Evolutionary conservation across 257 asterid species (phyloP).

Genomic region (Jasminum sambac): DNA sequence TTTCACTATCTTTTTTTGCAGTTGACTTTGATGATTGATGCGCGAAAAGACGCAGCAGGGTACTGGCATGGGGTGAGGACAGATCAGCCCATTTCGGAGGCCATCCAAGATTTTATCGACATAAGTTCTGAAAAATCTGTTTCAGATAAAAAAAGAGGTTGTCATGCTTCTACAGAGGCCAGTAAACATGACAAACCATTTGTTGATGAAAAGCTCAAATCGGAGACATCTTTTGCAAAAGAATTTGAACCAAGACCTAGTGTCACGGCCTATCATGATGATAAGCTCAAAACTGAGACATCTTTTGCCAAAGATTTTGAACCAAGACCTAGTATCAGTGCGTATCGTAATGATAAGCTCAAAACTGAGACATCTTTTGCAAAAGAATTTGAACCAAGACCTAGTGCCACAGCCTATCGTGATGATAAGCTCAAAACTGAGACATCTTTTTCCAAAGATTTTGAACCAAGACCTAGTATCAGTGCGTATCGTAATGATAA

Average conservation of each 20-base stretch:
- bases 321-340: too few species aligned
- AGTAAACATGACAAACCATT: too few species aligned
- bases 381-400: constrained; percentile 19
- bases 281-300: too few species aligned
- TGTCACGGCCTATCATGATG: too few species aligned
- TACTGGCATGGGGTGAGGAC: constrained; percentile 28
- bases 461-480: constrained; percentile 15
- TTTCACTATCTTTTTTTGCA: constrained; percentile 16
- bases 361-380: too few species aligned
- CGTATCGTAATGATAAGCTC: too few species aligned
- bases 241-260: too few species aligned
- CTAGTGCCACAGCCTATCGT: constrained; percentile 6
- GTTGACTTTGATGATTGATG: constrained; percentile 30
- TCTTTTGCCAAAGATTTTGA: too few species aligned
- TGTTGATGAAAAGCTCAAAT: too few species aligned
- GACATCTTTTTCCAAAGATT: background rate
- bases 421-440: background rate
- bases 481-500: background rate
- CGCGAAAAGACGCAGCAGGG: constrained; percentile 34
- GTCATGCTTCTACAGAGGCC: constrained; percentile 16
- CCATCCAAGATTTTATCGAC: constrained; percentile 12
- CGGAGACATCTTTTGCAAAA: too few species aligned
- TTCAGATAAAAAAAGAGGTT: constrained; percentile 7
- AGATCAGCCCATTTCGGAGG: constrained; percentile 21
- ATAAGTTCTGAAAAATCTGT: constrained; percentile 8